These are phyloP conservation scores for Basidiobolus meristosporus DNA, from an alignment of 371 early-diverging fungal species.

Conservation along the genomic window DNA sequence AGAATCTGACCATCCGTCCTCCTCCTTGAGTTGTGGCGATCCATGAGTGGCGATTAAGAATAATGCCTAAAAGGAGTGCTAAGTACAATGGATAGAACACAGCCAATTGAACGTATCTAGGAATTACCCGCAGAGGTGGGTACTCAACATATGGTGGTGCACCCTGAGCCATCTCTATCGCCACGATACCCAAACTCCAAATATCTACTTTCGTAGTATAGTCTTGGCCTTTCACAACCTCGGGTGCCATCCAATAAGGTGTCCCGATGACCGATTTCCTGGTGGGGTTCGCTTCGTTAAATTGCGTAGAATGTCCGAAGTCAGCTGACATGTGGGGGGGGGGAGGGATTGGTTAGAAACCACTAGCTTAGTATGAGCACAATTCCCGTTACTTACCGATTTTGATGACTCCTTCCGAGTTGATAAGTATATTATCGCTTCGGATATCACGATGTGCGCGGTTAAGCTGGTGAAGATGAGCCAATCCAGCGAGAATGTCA, in stretches of 20 bases:
- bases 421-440: conserved; percentile 61
- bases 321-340: no score
- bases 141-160: conserved; percentile 50
- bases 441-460: conserved; percentile 93
- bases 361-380: conserved; percentile 32
- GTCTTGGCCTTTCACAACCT: conserved; percentile 57
- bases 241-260: no score
- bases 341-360: conserved; percentile 30
- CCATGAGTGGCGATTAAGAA: conserved; percentile 40
- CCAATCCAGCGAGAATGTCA: conserved; percentile 72
- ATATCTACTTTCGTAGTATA: conserved; percentile 76
- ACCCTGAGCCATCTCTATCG: conserved; percentile 70
- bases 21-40: conserved; percentile 22
- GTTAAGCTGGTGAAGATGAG: conserved; percentile 70
- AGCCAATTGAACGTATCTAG: no score
- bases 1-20: conserved; percentile 21
- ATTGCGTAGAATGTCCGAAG: conserved; percentile 47
- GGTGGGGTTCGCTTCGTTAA: conserved; percentile 30
- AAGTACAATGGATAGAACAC: no score
- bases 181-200: conserved; percentile 71
- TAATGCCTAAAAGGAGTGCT: conserved; percentile 17
- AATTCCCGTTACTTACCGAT: conserved; percentile 12
- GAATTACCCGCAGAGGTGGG: conserved; percentile 36
- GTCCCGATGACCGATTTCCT: conserved; percentile 51
- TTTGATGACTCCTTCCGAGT: conserved; percentile 50